Evolutionary conservation across 78 protist species (phyloP).

Genomic region (Speleostelium caveatum): DNA sequence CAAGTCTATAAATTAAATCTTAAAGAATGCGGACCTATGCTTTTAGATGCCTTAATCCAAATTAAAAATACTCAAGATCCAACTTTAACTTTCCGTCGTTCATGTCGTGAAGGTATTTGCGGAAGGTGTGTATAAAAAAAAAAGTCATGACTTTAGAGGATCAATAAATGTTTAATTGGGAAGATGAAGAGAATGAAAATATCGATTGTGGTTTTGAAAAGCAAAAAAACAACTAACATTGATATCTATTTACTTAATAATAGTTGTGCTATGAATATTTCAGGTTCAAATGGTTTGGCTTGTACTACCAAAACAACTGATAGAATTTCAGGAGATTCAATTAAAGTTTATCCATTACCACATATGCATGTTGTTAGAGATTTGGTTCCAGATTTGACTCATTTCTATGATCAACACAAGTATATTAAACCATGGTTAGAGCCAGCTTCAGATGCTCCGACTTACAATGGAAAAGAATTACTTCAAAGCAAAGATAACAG

Average conservation of each 20-base stretch:
- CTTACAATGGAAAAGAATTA: conserved; percentile 74
- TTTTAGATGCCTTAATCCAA: conserved; percentile 88
- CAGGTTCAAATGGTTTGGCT: conserved; percentile 91
- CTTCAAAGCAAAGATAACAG: conserved; percentile 85
- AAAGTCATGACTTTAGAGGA: too few relatives aligned
- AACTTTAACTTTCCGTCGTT: conserved; percentile 93
- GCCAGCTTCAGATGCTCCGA: conserved; percentile 58
- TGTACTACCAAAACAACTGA: conserved; percentile 84
- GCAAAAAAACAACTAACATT: neutral
- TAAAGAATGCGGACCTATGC: conserved; percentile 94
- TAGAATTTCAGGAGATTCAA: conserved; percentile 27
- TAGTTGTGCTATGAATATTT: conserved; percentile 95
- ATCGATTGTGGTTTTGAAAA: neutral
- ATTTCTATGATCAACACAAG: conserved; percentile 90
- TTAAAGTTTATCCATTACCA: conserved; percentile 93
- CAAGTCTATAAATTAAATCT: conserved; percentile 84
- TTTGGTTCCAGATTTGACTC: conserved; percentile 88
- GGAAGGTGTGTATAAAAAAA: too few relatives aligned
- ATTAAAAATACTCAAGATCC: conserved; percentile 92
- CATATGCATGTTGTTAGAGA: conserved; percentile 95
- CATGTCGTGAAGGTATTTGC: conserved; percentile 96
- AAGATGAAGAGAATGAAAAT: neutral
- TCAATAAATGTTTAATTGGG: neutral
- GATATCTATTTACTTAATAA: neutral
- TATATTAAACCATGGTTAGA: conserved; percentile 92